A percentile compares a stretch with the other conserved stretches of the same genome.
Evolutionary conservation across 306 rosid species (phyloP).

Genomic region (Benincasa hispida): DNA sequence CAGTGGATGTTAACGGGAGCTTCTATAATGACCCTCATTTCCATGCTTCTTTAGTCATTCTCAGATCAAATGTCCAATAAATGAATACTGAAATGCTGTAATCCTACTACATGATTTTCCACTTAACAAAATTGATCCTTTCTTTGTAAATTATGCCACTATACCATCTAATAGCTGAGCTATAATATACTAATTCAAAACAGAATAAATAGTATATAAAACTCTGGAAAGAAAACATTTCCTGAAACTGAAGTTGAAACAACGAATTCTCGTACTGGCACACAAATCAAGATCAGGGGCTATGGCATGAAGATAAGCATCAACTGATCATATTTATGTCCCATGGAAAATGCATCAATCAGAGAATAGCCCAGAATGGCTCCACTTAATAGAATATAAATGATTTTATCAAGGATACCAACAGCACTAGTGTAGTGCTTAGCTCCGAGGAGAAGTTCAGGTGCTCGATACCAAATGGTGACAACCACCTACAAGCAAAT

Average conservation of each 20-base stretch:
- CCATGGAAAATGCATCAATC: not conserved
- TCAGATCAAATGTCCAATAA: not conserved
- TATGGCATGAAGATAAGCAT: not conserved
- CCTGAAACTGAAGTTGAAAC: not conserved
- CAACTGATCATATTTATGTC: not conserved
- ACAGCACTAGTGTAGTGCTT: conserved; percentile 99
- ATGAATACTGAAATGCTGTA: not conserved
- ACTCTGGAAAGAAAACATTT: not conserved
- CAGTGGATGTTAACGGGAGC: not conserved
- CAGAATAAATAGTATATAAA: not conserved
- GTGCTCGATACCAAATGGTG: conserved; percentile 99
- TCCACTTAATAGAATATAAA: not conserved
- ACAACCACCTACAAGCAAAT: conserved; percentile 73
- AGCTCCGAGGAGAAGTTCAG: conserved; percentile 98
- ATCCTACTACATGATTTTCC: not conserved
- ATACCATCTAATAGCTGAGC: not conserved
- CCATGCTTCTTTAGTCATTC: not conserved
- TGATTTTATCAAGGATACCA: conserved; percentile 46
- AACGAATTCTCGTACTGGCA: not conserved
- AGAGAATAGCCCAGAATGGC: not conserved
- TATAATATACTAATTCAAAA: not conserved
- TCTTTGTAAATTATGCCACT: not conserved
- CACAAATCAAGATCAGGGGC: not conserved
- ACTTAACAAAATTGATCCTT: not conserved
- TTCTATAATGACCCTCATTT: not conserved